phyloP scores from a whole-genome alignment of 345 rosid species.

The Noccaea caerulescens region DNA sequence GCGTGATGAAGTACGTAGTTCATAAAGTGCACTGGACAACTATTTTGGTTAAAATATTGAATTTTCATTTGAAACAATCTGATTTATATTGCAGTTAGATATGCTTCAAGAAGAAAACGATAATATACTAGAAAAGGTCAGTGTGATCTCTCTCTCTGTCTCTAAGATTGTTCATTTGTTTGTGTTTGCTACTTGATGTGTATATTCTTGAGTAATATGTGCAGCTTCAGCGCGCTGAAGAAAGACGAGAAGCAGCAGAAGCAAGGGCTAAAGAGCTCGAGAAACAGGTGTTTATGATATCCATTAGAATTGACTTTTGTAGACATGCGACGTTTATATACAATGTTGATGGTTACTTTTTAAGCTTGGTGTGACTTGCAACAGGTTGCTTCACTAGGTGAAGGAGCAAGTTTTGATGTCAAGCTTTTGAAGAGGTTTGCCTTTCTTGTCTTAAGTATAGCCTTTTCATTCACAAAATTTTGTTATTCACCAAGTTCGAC shows the following conservation, averaged over 20 bases:
- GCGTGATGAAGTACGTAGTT: slow-evolving; percentile 83
- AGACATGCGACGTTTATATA: not conserved
- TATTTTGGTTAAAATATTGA: not conserved
- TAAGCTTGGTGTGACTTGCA: slow-evolving; percentile 28
- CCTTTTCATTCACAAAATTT: slow-evolving; percentile 6
- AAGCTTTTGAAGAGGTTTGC: slow-evolving; percentile 80
- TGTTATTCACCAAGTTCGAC: not conserved
- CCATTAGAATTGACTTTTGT: not conserved
- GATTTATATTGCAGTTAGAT: slow-evolving; percentile 72
- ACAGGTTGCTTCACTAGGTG: slow-evolving; percentile 93
- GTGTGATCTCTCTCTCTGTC: slow-evolving; percentile 8
- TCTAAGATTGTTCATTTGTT: slow-evolving; percentile 13
- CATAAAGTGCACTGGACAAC: not conserved
- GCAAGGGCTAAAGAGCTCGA: slow-evolving; percentile 94
- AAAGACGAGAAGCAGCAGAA: slow-evolving; percentile 79
- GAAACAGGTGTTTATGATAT: slow-evolving; percentile 68
- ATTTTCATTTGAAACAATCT: slow-evolving; percentile 31
- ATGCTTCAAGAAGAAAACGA: slow-evolving; percentile 95
- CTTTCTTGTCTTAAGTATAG: slow-evolving; percentile 23
- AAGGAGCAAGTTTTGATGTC: slow-evolving; percentile 88
- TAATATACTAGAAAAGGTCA: slow-evolving; percentile 61
- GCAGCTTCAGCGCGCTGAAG: slow-evolving; percentile 83
- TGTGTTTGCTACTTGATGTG: slow-evolving; percentile 32
- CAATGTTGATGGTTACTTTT: slow-evolving; percentile 24
- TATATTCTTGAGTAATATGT: slow-evolving; percentile 30